Percentiles rank a stretch among this genome's conserved stretches.
Evolutionary conservation across 2,329 filamentous ascomycete genomes (phyloP).

Genomic region (Neopestalotiopsis sp.): DNA sequence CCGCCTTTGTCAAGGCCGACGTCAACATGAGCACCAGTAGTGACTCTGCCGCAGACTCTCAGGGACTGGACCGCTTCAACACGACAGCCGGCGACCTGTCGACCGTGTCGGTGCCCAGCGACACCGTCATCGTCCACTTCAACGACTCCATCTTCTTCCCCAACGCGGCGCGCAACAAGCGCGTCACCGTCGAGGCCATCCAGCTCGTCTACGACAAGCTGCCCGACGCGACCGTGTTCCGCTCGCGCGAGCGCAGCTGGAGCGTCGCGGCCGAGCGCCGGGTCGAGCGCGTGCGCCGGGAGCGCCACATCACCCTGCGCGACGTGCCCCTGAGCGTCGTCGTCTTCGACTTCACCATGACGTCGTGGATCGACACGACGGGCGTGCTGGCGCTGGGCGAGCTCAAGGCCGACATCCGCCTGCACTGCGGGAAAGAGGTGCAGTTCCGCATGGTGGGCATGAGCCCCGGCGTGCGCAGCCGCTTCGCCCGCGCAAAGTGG

Average conservation of each 20-base stretch:
- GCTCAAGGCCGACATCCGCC: slow-evolving; percentile 36
- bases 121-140: slow-evolving; percentile 62
- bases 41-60: slow-evolving; percentile 23
- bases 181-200: slow-evolving; percentile 32
- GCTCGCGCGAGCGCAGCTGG: slow-evolving; percentile 32
- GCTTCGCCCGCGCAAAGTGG: slow-evolving; percentile 35
- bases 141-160: slow-evolving; percentile 64
- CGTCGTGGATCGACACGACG: slow-evolving; percentile 36
- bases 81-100: slow-evolving; percentile 32
- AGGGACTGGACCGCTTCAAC: slow-evolving; percentile 27
- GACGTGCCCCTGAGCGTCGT: slow-evolving; percentile 33
- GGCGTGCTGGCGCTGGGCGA: slow-evolving; percentile 35
- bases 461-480: slow-evolving; percentile 24
- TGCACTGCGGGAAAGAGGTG: slow-evolving; percentile 31
- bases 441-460: slow-evolving; percentile 34
- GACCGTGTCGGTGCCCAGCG: slow-evolving; percentile 41
- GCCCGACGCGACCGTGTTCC: slow-evolving; percentile 24
- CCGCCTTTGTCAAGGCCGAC: slow-evolving; percentile 52
- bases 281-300: slow-evolving; percentile 31
- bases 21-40: slow-evolving; percentile 30
- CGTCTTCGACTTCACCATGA: slow-evolving; percentile 34
- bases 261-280: slow-evolving; percentile 34
- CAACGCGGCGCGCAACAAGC: slow-evolving; percentile 56
- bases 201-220: slow-evolving; percentile 35
- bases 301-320: slow-evolving; percentile 27